phyloP scores from a whole-genome alignment of 805 yeast species.

The Komagataella populi region DNA sequence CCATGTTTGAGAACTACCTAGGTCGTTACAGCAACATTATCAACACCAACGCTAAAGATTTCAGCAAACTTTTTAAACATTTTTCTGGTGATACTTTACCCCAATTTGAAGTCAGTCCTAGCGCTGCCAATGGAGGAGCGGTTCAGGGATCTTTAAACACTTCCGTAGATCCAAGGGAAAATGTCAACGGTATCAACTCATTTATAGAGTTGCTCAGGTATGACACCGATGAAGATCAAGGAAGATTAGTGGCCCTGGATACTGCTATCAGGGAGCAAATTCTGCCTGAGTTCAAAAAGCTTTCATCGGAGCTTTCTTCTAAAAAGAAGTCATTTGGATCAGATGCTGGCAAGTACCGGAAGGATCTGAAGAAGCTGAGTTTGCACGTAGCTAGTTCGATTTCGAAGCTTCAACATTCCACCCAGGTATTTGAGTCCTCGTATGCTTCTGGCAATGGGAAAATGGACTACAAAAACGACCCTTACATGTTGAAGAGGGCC shows the following conservation, averaged over 20 bases:
- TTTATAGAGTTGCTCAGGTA: constrained; percentile 13
- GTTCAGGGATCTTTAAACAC: constrained; percentile 13
- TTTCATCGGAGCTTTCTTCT: constrained; percentile 23
- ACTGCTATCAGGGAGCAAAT: constrained; percentile 20
- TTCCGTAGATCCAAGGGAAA: not conserved
- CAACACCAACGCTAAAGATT: constrained; percentile 8
- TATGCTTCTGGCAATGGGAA: constrained; percentile 5
- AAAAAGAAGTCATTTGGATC: constrained; percentile 26
- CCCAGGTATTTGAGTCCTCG: constrained; percentile 8
- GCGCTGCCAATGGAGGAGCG: constrained; percentile 5
- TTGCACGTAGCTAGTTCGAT: constrained; percentile 17
- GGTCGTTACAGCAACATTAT: constrained; percentile 14
- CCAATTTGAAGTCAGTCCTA: constrained; percentile 16
- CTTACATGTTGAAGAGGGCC: constrained; percentile 27
- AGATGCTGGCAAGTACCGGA: constrained; percentile 22
- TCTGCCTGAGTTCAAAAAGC: constrained; percentile 27
- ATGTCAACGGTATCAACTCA: constrained; percentile 10
- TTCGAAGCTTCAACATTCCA: constrained; percentile 9
- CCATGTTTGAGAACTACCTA: constrained; percentile 11
- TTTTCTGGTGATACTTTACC: constrained; percentile 10
- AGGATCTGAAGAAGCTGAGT: constrained; percentile 22
- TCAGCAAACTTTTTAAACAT: constrained; percentile 12
- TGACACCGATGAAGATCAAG: constrained; percentile 17
- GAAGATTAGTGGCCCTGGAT: constrained; percentile 24
- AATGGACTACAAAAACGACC: constrained; percentile 27